Evolutionary conservation across 768 basidiomycete genomes (phyloP), one percentile per base, ranked within the genome.

Genomic region (Collybia nuda): DNA sequence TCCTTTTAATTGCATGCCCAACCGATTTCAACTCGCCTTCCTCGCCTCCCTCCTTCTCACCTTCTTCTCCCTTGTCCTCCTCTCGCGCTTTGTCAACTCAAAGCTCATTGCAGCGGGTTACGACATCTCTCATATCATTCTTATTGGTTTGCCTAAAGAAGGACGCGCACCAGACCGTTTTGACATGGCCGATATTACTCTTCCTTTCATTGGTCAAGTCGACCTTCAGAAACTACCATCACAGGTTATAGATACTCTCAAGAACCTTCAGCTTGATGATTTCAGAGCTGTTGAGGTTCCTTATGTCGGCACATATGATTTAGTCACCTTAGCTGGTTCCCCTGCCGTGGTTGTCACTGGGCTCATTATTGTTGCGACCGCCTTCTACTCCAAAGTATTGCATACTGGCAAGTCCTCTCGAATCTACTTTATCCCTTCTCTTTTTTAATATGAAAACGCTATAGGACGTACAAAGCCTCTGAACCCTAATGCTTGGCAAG

Each of bases 401-500:
- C 75, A 68, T 65, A 70, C 73, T 23, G 59, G 80, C 77, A 44
- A 29, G 67, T 40, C 46, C 44, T 40, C 49, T 42, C 38, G 28
- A 14, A 32, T 29, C 23, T 29, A 12, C 37, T 53, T 39, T 47
- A 48, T 28, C 38, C 44, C 39, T 26, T 36, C 47, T 19, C 24
- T 49, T 57, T 56, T 58, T 48, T 56, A 48, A 53, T 52, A 48
- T 49, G 46, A 38, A 38, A 44, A 52, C 44, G 36, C 29, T 38
- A 1, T 63, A 90, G 87, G 78, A 62, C 76, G 81, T 28, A 54
- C 68, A 44, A 85, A 84, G 59, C 85, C 88, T 18, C 76, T 96
- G 48, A 78, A 90, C 68, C 81, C 93, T 14, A 75, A 75, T 55
- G 74, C 75, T 50, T 99, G 93, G 89, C 79, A 88, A 59, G 76